Evolutionary conservation across 805 yeast species (phyloP), one percentile per base, ranked within the genome.

Genomic region (Saccharomycopsis sp.): DNA sequence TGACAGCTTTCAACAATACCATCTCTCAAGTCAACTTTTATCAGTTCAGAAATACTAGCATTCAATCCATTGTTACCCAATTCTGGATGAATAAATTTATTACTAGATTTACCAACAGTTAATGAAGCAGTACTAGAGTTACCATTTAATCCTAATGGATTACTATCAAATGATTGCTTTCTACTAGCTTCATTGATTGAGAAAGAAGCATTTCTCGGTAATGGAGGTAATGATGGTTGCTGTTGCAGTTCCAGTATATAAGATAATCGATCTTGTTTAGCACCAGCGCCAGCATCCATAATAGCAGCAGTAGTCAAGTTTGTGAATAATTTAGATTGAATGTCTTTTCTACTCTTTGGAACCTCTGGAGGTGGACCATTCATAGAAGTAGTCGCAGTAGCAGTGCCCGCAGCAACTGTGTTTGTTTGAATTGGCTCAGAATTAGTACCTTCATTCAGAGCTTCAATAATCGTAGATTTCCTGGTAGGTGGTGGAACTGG

Each of bases 31-130:
- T 74, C 71, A 4, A 87, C 95, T 58, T 78, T 81, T 51, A 86
- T 69, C 9, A 84, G 79, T 64, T 90, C 97, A n/a, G 93, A 89
- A 51, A 88, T 67, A 38, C 94, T 82, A 2, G 89, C 79, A 55
- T 81, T 85, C 53, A 90, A 67, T 2, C 93, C 94, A 37, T 61
- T 58, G 14, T 56, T 47, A 11, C 72, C 64, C 54, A 70, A 58
- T 22, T 74, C 67, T 29, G 80, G 72, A 57, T 75, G 83, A 14
- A 44, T 22, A 21, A 47, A 50, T n/a, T 38, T 40, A 24, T 43
- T 42, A 6, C 23, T 37, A 4, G 19, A 13, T 6, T 19, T 27
- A 28, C 33, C 29, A 21, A 31, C 34, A n/a, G 38, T 28, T 32
- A 53, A 60, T 6, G 67, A 64, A 8, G 66, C 63, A 21, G 56